phyloP scores from a whole-genome alignment of 192 early-diverging fungal genomes.

The Allomyces arbusculus region DNA sequence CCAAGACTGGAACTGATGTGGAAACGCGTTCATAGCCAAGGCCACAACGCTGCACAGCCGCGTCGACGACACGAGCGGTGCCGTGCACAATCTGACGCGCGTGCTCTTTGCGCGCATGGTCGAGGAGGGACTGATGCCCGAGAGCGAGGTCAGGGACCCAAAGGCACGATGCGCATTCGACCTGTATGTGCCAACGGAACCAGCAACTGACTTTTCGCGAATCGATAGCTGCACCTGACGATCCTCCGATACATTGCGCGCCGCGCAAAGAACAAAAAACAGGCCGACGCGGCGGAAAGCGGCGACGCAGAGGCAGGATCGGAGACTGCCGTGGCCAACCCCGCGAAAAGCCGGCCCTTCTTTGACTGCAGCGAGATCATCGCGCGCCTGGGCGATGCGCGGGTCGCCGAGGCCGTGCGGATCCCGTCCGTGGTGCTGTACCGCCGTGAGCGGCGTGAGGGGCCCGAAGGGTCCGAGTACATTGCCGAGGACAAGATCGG shows the following conservation, averaged over 20 bases:
- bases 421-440: background rate
- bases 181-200: background rate
- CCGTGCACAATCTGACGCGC: background rate
- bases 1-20: background rate
- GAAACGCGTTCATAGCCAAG: background rate
- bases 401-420: background rate
- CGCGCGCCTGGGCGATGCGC: background rate
- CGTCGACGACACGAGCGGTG: no score
- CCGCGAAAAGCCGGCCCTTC: background rate
- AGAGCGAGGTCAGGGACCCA: background rate
- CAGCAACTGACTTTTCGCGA: background rate
- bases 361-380: background rate
- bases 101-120: background rate
- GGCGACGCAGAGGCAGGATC: no score
- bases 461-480: background rate
- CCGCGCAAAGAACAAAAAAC: background rate
- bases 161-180: background rate
- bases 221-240: background rate
- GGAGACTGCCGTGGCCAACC: background rate
- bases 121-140: background rate
- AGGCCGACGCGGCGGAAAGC: no score
- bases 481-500: background rate
- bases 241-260: background rate
- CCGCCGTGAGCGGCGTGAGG: background rate
- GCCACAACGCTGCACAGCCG: background rate